phyloP scores from a whole-genome alignment of 2,329 filamentous ascomycete genomes.

The Epichloe festucae region DNA sequence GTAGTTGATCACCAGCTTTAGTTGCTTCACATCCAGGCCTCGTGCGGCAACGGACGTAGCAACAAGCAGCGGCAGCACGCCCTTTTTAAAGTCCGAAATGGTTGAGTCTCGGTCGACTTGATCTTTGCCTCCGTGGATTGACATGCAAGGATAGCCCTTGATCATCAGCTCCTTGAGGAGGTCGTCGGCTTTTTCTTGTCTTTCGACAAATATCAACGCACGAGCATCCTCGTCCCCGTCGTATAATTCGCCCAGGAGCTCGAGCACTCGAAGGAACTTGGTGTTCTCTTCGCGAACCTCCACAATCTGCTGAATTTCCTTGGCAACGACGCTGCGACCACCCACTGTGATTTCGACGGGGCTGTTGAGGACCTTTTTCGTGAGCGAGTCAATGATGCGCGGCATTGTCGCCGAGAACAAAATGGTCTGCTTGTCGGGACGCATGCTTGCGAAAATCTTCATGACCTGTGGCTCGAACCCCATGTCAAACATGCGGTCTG shows the following conservation, averaged over 20 bases:
- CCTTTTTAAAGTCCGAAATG: conserved; percentile 91
- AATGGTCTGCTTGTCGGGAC: conserved; percentile 85
- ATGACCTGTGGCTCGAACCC: conserved; percentile 97
- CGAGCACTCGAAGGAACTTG: conserved; percentile 75
- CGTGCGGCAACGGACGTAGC: conserved; percentile 92
- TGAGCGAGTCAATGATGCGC: conserved; percentile 78
- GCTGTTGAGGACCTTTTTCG: conserved; percentile 73
- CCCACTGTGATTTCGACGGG: conserved; percentile 89
- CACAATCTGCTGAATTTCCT: conserved; percentile 86
- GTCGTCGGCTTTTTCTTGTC: conserved; percentile 80
- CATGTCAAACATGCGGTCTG: conserved; percentile 99
- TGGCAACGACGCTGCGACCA: conserved; percentile 73
- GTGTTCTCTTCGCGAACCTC: conserved; percentile 71
- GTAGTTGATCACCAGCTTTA: conserved; percentile 93
- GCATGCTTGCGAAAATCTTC: conserved; percentile 86
- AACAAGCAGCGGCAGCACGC: conserved; percentile 77
- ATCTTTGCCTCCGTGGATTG: conserved; percentile 87
- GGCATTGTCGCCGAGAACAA: conserved; percentile 96
- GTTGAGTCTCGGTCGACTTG: conserved; percentile 88
- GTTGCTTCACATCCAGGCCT: conserved; percentile 87
- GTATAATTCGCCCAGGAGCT: conserved; percentile 78
- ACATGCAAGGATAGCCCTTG: conserved; percentile 83
- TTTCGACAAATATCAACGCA: conserved; percentile 81
- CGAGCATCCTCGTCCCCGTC: conserved; percentile 80
- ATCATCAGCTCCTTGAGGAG: conserved; percentile 64